These are phyloP conservation scores for Ulota crispa DNA, from an alignment of 225 moss, liverwort and hornwort species.

Conservation along the genomic window DNA sequence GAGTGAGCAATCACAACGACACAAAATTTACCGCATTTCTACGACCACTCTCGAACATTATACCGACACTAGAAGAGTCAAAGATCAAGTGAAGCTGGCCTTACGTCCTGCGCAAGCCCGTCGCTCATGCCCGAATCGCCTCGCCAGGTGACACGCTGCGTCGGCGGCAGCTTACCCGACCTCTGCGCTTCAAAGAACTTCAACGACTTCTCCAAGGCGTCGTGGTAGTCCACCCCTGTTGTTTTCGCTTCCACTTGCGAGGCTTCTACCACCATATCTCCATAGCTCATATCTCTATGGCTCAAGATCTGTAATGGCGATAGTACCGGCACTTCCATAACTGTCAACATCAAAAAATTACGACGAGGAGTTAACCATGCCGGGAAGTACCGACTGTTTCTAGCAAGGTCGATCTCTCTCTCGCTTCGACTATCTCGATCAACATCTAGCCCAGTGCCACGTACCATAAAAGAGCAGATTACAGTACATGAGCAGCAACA, in stretches of 20 bases:
- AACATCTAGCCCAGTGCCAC: not conserved
- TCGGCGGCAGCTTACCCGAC: constrained; percentile 51
- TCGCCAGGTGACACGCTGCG: constrained; percentile 58
- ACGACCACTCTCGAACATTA: not conserved
- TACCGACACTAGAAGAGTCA: not conserved
- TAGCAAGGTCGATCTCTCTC: too few relatives aligned
- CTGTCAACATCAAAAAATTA: not conserved
- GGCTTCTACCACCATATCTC: constrained; percentile 25
- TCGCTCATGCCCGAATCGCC: constrained; percentile 58
- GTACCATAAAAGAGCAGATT: constrained; percentile 34
- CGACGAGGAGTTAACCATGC: not conserved
- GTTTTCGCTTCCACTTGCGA: not conserved
- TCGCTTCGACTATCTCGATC: not conserved
- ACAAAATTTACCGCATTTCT: not conserved
- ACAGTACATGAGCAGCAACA: constrained; percentile 33
- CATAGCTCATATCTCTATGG: constrained; percentile 27
- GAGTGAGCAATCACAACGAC: not conserved
- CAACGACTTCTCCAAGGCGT: constrained; percentile 44
- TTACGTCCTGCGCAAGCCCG: constrained; percentile 47
- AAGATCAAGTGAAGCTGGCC: not conserved
- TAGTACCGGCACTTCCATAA: constrained; percentile 19
- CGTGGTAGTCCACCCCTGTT: constrained; percentile 34
- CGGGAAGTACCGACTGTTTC: not conserved
- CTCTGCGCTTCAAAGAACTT: constrained; percentile 63
- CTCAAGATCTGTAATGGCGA: constrained; percentile 32